phyloP scores from a whole-genome alignment of 169 alveolate species.

The Cryptosporidium viatorum region DNA sequence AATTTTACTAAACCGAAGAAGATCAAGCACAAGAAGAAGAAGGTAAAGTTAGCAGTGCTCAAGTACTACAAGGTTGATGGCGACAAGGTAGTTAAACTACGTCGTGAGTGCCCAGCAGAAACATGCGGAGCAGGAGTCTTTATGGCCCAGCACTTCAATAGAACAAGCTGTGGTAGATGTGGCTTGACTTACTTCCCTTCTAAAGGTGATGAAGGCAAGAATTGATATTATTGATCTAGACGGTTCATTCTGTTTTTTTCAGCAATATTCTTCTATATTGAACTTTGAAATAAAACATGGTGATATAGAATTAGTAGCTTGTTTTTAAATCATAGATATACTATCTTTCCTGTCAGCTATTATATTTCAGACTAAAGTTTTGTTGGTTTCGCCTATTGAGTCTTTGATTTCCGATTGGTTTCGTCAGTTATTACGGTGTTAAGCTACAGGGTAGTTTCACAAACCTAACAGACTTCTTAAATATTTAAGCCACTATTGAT shows the following conservation, averaged over 20 bases:
- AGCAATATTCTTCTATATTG: not conserved
- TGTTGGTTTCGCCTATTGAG: not conserved
- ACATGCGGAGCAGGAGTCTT: conserved; percentile 97
- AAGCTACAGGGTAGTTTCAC: not conserved
- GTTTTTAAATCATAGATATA: conserved; percentile 36
- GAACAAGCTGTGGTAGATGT: conserved; percentile 98
- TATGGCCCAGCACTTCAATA: conserved; percentile 98
- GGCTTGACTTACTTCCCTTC: conserved; percentile 89
- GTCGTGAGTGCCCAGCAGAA: conserved; percentile 94
- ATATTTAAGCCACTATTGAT: too few species aligned
- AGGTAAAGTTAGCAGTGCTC: conserved; percentile 96
- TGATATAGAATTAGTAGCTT: conserved; percentile 31
- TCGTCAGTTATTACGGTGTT: not conserved
- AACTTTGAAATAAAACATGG: conserved; percentile 22
- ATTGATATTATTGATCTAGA: not conserved
- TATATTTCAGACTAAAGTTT: not conserved
- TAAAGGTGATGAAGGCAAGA: conserved; percentile 54
- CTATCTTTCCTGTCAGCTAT: not conserved
- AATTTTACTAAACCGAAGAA: conserved; percentile 93
- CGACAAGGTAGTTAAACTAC: conserved; percentile 93
- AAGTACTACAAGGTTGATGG: conserved; percentile 96
- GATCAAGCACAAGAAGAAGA: conserved; percentile 97
- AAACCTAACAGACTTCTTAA: too few species aligned
- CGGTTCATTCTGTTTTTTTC: not conserved
- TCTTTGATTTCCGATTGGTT: not conserved